Evolutionary conservation across 805 yeast species (phyloP), one percentile per base, ranked within the genome.

Genomic region (Kazachstania bromeliacearum): DNA sequence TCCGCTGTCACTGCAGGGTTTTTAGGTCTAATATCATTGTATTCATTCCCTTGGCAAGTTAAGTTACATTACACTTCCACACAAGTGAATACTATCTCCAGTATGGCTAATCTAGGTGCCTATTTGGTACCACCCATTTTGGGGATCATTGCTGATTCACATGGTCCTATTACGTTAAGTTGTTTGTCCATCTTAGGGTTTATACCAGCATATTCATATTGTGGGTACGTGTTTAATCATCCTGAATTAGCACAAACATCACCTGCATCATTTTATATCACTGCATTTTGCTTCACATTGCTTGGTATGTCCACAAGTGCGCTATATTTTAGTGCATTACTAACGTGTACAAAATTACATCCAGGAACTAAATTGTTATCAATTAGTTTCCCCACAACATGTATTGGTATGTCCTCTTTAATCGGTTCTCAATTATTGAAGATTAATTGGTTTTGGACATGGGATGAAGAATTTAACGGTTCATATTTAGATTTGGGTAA

Each of bases 301-400:
- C 71, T 82, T 40, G 92, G 92, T 0, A 62, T 73, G 41, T 85
- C 85, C 9, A 81, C 92, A 0, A 76, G 85, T 6, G 66, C 85
- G 6, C 63, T 81, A 28, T 82, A 78, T 58, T 81, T 82, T 50
- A 71, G 81, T 42, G 73, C 84, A 31, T 60, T 82, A 42, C 58
- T 82, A 21, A 81, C 94, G 2, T 85, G 95, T 61, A 94, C 96
- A 2, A 77, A 82, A 48, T 71, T 87, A n/a, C 83, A 76, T 51
- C 94, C 94, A 0, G 64, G 73, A 27, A 67, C 69, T 33, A 83
- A 85, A 40, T 80, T 94, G 2, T 59, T 89, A 37, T 82, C 95
- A 22, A 85, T 89, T 30, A 80, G 94, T 36, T 70, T 82, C 31
- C 98, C 98, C 0, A 88, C 89, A 2, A 74, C 94, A 0, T 80